A percentile compares a stretch with the other conserved stretches of the same genome.
phyloP scores from a whole-genome alignment of 805 yeast species.

The Hanseniaspora taiwanica region DNA sequence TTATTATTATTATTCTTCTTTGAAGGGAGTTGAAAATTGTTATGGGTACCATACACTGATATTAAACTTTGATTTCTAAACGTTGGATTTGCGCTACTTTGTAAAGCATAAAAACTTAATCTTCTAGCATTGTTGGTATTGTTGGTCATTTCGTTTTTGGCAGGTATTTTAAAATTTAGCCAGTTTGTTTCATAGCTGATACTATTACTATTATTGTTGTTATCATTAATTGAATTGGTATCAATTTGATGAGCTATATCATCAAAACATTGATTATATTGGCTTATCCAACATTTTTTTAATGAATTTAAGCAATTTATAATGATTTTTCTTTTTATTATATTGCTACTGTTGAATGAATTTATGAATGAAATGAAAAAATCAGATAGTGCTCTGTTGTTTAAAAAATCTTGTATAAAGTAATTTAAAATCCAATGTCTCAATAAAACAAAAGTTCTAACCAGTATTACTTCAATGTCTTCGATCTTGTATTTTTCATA shows the following conservation, averaged over 20 bases:
- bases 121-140: constrained; percentile 13
- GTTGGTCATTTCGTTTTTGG: constrained; percentile 2
- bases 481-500: constrained; percentile 1
- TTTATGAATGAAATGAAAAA: constrained; percentile 31
- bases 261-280: constrained; percentile 8
- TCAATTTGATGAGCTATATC: no score
- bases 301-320: constrained; percentile 30
- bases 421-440: constrained; percentile 87
- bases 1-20: neutral
- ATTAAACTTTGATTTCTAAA: constrained; percentile 21
- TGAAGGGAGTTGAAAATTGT: constrained; percentile 12
- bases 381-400: constrained; percentile 34
- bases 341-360: constrained; percentile 9
- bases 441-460: constrained; percentile 74
- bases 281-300: constrained; percentile 36
- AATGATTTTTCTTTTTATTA: constrained; percentile 16
- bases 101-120: constrained; percentile 19
- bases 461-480: constrained; percentile 37
- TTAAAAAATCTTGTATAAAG: constrained; percentile 71
- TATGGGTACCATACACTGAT: constrained; percentile 16
- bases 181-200: constrained; percentile 11
- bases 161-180: constrained; percentile 6
- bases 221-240: no score
- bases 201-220: constrained; percentile 2
- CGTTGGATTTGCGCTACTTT: constrained; percentile 19